A percentile compares a stretch with the other conserved stretches of the same genome.
Conservation (phyloP, 176 grass and related monocot species). For the Guadua angustifolia region DNA sequence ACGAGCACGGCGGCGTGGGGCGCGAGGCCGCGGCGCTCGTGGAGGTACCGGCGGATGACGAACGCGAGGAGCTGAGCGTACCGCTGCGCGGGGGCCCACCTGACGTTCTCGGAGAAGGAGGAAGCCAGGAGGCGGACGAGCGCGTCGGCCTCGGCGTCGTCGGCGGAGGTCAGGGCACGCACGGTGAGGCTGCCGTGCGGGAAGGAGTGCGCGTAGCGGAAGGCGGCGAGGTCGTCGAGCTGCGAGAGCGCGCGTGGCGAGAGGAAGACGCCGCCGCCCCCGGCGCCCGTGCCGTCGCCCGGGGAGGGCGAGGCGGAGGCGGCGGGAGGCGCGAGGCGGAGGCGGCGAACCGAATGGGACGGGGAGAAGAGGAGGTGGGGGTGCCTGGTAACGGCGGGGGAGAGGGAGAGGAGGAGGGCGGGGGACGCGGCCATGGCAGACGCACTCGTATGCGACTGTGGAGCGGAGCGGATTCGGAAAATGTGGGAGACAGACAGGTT, state of each 20-base stretch:
- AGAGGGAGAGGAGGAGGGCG: constrained; percentile 51
- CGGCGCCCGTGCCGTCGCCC: neutral
- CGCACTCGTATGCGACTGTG: too few species aligned
- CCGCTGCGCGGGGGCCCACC: constrained; percentile 53
- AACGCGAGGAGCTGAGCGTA: constrained; percentile 47
- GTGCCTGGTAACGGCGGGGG: constrained; percentile 37
- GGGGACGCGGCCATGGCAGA: too few species aligned
- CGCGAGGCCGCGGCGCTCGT: constrained; percentile 55
- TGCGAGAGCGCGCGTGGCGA: constrained; percentile 48
- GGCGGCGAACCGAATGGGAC: constrained; percentile 25
- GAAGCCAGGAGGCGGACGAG: constrained; percentile 67
- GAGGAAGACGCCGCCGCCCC: constrained; percentile 55
- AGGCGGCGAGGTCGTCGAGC: constrained; percentile 54
- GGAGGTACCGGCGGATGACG: constrained; percentile 74
- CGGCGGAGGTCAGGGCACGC: constrained; percentile 51
- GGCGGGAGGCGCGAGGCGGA: constrained; percentile 41
- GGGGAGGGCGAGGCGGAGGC: constrained; percentile 40
- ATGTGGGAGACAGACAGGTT: too few species aligned
- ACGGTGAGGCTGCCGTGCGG: constrained; percentile 62
- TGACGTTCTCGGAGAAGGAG: constrained; percentile 79
- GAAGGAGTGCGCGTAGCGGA: constrained; percentile 58
- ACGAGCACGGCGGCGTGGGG: constrained; percentile 81
- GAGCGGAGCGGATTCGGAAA: too few species aligned
- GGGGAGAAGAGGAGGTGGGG: constrained; percentile 46
- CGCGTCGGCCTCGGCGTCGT: constrained; percentile 57